phyloP scores from a whole-genome alignment of 768 basidiomycete genomes.

The Amanita brunnescens region DNA sequence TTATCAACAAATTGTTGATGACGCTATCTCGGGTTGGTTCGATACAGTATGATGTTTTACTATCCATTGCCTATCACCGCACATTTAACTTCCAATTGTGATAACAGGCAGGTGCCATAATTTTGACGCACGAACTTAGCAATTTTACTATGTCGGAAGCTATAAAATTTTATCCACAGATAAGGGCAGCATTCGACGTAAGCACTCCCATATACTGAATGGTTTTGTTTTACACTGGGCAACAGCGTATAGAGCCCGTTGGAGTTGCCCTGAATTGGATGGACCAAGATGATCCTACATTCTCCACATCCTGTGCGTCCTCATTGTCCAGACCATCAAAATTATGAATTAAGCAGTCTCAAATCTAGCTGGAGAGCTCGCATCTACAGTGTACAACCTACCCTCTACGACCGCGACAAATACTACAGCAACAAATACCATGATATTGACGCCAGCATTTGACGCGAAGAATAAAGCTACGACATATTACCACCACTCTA shows the following conservation, averaged over 20 bases:
- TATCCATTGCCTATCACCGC: background rate
- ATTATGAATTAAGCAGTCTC: too few species aligned
- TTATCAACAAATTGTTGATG: constrained; percentile 44
- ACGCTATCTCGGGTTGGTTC: constrained; percentile 35
- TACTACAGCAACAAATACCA: background rate
- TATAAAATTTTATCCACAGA: constrained; percentile 36
- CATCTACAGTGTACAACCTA: too few species aligned
- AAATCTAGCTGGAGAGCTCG: too few species aligned
- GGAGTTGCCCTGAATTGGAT: constrained; percentile 42
- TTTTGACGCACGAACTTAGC: constrained; percentile 51
- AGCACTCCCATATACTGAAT: constrained; percentile 5
- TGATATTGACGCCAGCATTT: too few species aligned
- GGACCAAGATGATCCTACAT: too few species aligned
- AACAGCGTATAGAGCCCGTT: constrained; percentile 44
- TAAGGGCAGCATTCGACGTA: constrained; percentile 39
- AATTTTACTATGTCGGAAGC: constrained; percentile 57
- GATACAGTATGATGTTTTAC: constrained; percentile 20
- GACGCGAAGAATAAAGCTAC: too few species aligned
- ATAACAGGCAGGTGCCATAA: constrained; percentile 37
- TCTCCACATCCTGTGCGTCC: constrained; percentile 40
- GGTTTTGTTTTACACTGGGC: background rate
- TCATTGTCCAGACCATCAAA: too few species aligned
- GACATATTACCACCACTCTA: too few species aligned
- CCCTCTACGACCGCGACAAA: too few species aligned
- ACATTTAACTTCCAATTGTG: background rate